Evolutionary conservation across 257 asterid species (phyloP), one percentile per base, ranked within the genome.

Genomic region (Salvia rosmarinus): DNA sequence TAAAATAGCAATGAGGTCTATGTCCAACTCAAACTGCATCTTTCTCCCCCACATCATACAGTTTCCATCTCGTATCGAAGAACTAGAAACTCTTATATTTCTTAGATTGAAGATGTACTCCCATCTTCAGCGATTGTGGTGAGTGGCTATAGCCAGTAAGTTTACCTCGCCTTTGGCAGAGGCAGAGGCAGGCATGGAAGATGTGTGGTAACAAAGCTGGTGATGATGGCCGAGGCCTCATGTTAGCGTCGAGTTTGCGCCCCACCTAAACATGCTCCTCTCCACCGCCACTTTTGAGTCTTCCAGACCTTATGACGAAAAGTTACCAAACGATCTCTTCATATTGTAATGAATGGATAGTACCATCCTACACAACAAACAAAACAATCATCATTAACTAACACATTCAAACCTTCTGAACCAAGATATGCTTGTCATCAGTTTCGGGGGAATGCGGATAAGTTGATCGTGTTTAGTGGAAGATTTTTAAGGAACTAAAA

Each of bases 321-420:
- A 11, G 17, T 40, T 25, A 12, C 51, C 64, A 14, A n/a, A 39
- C 14, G 23, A 16, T 16, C 21, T 42, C 10, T 11, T 19, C 47
- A 12, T 5, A 30, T 42, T 50, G 28, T 57, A 34, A 75, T 21
- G 42, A 12, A 51, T 66, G 63, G 43, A 57, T 34, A 34, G 44
- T 35, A 9, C 54, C 52, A 59, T 20, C 69, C 74, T 57, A 11
- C 52, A 43, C 9, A 44, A 65, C 5, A 64, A 30, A 49, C n/a
- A n/a, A n/a, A n/a, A n/a, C 39, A 14, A 10, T 8, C 6, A 11
- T 3, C 2, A 54, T 11, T 3, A 44, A 12, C 51, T 0, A 44
- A 44, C 17, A 46, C 9, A 14, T 0, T 54, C 2, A 4, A 17
- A 25, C 5, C 39, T 11, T 56, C 3, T 11, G 9, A 54, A 54